phyloP scores from a whole-genome alignment of 202 grass and related monocot genomes.

The Zizania palustris region DNA sequence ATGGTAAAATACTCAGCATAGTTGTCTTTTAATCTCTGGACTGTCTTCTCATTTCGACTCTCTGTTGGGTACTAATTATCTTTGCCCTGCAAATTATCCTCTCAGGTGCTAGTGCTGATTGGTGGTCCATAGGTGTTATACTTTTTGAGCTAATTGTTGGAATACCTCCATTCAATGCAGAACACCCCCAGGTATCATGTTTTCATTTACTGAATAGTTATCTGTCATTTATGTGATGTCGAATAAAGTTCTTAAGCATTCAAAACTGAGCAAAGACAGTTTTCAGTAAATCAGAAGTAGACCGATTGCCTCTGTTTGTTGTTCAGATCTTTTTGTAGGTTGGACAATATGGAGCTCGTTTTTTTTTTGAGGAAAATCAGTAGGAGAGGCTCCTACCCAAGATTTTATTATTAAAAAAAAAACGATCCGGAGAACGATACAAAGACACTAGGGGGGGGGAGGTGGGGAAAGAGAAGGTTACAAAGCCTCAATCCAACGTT shows the following conservation, averaged over 20 bases:
- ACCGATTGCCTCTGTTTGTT: background rate
- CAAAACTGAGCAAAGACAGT: background rate
- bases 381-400: too few species aligned
- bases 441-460: too few species aligned
- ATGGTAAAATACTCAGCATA: constrained; percentile 63
- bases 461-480: too few species aligned
- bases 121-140: constrained; percentile 99
- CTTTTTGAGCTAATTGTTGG: constrained; percentile 99
- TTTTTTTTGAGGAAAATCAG: too few species aligned
- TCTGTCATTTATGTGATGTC: constrained; percentile 17
- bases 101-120: constrained; percentile 98
- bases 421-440: too few species aligned
- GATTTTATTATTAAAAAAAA: too few species aligned
- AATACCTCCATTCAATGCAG: constrained; percentile 98
- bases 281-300: background rate
- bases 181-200: constrained; percentile 84
- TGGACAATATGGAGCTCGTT: constrained; percentile 10
- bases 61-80: constrained; percentile 15
- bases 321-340: constrained; percentile 27
- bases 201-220: constrained; percentile 26
- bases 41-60: constrained; percentile 32
- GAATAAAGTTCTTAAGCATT: background rate
- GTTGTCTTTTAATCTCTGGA: background rate
- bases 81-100: constrained; percentile 42
- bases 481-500: too few species aligned